Base-by-base conservation (phyloP, 31 red algal genomes). In the Porphyra umbilicalis region DNA sequence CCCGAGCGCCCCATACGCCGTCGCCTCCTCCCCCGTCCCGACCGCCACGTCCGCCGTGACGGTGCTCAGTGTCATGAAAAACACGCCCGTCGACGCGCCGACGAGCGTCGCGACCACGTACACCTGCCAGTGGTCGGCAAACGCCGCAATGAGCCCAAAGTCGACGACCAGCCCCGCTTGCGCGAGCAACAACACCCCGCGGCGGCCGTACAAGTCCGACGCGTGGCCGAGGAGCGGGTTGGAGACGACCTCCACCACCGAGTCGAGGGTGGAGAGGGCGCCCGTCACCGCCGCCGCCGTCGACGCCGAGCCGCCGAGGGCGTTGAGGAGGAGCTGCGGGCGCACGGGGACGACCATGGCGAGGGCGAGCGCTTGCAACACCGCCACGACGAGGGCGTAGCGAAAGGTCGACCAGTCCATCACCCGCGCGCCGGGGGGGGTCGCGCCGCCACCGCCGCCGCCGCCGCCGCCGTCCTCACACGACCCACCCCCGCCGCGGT, bases 161-260 rank as follows among this genome's bases (percentile, higher is more conserved):
- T 71, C 87, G 1, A 86, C 74, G 33, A 86, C n/a, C 42, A 89
- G 83, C 1, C 91, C 91, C 32, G 83, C 57, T 77, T 89, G 91
- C 35, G 86, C 81, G 2, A 89, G 25, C 32, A 94, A 46, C 33
- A 94, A 76, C 20, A 94, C 74, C 4, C 82, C 82, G 35, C 86
- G 85, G 30, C 91, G 87, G 32, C 91, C 91, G 30, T 86, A 78
- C 11, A 84, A 35, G 78, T 94, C 91, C 32, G 91, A 89, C 29
- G 85, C 79, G 36, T 77, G 83, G 32, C 91, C 91, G 35, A 86
- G 85, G 29, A 94, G 39, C 10, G 91, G 91, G 15, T 46, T 80
- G 35, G 75, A 80, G 77, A 94, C 79, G 2, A 94, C 85, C 76
- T 84, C 79, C 35, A 94, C 35, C 9, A 89, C 29, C 31, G 87